A percentile compares a stretch with the other conserved stretches of the same genome.
These are phyloP conservation scores for Nepenthes gracilis DNA, from an alignment of 148 eudicot genomes.

Conservation along the genomic window DNA sequence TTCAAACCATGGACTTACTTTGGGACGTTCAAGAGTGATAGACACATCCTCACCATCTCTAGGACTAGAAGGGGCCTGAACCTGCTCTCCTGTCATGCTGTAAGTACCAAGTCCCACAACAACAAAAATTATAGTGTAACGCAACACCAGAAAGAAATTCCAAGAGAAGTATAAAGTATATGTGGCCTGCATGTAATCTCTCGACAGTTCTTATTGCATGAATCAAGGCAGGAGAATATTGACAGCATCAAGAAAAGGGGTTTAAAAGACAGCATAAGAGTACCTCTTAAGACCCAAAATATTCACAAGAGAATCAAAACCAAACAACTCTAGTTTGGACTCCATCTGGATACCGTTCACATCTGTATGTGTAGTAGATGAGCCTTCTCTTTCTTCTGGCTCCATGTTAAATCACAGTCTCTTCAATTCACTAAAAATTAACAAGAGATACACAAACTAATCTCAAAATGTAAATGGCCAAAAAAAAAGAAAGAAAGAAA, in stretches of 20 bases:
- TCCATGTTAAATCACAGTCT: neutral
- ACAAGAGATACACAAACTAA: too few species aligned
- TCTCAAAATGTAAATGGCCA: too few species aligned
- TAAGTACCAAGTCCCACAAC: slow-evolving; percentile 21
- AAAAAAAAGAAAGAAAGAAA: too few species aligned
- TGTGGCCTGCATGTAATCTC: too few species aligned
- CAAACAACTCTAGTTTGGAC: slow-evolving; percentile 90
- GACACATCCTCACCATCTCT: slow-evolving; percentile 74
- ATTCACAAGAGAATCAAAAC: slow-evolving; percentile 97
- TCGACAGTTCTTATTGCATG: too few species aligned
- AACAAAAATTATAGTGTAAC: neutral
- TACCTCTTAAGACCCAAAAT: slow-evolving; percentile 95
- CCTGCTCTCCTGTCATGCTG: slow-evolving; percentile 93
- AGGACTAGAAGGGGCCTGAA: slow-evolving; percentile 78
- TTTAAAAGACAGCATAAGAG: neutral
- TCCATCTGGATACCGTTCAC: slow-evolving; percentile 58
- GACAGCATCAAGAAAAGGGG: neutral
- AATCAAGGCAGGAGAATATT: too few species aligned
- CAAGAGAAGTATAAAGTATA: neutral
- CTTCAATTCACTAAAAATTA: too few species aligned
- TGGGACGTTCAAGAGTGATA: slow-evolving; percentile 52
- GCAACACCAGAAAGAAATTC: neutral
- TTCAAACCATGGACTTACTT: slow-evolving; percentile 27
- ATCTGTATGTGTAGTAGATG: slow-evolving; percentile 31
- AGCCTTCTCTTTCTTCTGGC: slow-evolving; percentile 19